Base-by-base conservation (phyloP, 2,329 filamentous ascomycete genomes). In the Colletotrichum gigasporum region DNA sequence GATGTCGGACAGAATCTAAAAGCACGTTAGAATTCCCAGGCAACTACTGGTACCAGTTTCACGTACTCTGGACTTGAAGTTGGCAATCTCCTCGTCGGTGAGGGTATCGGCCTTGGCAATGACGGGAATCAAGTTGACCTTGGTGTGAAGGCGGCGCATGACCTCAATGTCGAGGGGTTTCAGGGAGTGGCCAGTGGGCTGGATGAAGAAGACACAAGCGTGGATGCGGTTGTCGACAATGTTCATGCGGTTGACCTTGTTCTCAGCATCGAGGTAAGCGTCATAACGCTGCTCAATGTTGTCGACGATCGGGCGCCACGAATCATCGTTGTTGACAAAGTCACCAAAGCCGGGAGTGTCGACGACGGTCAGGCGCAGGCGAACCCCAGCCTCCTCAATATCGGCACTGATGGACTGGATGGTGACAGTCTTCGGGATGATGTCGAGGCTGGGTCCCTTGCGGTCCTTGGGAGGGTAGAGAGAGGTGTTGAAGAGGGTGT, bases 221-320 rank as follows among this genome's bases (percentile, higher is more conserved):
- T 99, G 96, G 69, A 99, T 96, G 73, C 96, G 92, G 87, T 98
- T 99, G 84, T 99, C 96, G 68, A 99, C 91, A 79, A 98, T 98
- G 87, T 99, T 99, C 90, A 97, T 97, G 74, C 96, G 93, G 87
- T 99, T 99, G 79, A 99, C 94, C 89, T 98, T 99, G 90, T 99
- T 99, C 88, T 99, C 96, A 45, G 96, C 95, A 81, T 99, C 96
- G 65, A 99, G 87, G 81, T 98, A 99, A 56, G 96, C 94, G 81
- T 99, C 96, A 76, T 96, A 99, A 72, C 96, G 92, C 87, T 97
- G 94, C 86, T 99, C 96, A 75, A 99, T 98, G 86, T 98, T 98
- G 86, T 99, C 96, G 73, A 97, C 91, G 81, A 99, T 99, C 61
- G 96, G 96, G 75, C 96, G 90, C 96, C 96, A 99, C 26, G 96